Base-by-base conservation (phyloP, 1,284 basidiomycete species). In the Pseudozyma tsukubaensis region DNA sequence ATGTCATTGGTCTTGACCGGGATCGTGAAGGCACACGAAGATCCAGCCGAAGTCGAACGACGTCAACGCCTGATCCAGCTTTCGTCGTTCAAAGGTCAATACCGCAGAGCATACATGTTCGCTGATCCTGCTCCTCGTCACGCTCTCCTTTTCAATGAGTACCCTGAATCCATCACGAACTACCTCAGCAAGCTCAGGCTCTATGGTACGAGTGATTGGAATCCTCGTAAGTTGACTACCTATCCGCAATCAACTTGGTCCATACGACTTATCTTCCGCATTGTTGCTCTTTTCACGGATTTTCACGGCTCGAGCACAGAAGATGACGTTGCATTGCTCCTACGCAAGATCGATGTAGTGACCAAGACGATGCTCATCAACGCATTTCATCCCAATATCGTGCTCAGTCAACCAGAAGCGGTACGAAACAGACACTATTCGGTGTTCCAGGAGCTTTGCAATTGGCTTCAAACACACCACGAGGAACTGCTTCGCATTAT, bases 301-400 rank as follows among this genome's bases (percentile, higher is more conserved):
- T 3, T 29, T 29, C 3, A 29, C 24, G 24, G 24, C 24, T 29
- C 6, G 24, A 29, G 24, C 6, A 29, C 24, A 40, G 55, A 40
- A 7, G 19, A 42, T 16, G 32, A 50, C 16, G 39, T 50, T 36
- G 4, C 9, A 4, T 7, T 4, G 0, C 18, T 14, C 3, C 39
- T 58, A 0, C 18, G n/a, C 21, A 44, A 8, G 6, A n/a, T 62
- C 16, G 36, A 57, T 8, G 1, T 11, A 5, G 4, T 2, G 4
- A 12, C 35, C 11, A 44, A 45, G 32, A 1, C 21, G 3, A 35
- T 58, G 36, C n/a, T 52, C 4, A 14, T 44, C 21, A 36, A 37
- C 19, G 13, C 55, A 1, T 57, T 64, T 14, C 62, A 64, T 37
- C 62, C 51, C 4, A 16, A 50, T 7, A 18, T 44, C 10, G 13